These are phyloP conservation scores for Fusarium virguliforme DNA, from an alignment of 2,329 filamentous ascomycete genomes.

Conservation along the genomic window DNA sequence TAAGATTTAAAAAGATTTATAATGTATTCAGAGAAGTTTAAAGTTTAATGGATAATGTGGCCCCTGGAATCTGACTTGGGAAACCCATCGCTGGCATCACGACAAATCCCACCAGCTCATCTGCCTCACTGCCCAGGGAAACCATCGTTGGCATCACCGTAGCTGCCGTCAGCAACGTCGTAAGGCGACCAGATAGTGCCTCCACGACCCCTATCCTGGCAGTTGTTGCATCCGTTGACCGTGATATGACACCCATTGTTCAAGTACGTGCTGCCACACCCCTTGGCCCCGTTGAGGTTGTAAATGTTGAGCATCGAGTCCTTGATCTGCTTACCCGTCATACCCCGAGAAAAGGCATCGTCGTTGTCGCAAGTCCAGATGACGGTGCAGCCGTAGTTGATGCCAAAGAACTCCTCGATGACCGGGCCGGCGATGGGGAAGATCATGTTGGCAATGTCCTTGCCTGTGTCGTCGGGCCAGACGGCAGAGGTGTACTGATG, in stretches of 20 bases:
- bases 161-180: conserved; percentile 8
- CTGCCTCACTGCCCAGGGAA: conserved; percentile 10
- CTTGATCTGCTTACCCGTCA: conserved; percentile 35
- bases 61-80: no score
- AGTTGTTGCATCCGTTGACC: conserved; percentile 32
- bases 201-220: conserved; percentile 11
- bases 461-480: conserved; percentile 17
- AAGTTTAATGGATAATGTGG: no score
- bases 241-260: conserved; percentile 24
- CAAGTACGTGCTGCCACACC: conserved; percentile 24
- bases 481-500: conserved; percentile 27
- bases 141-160: conserved; percentile 24
- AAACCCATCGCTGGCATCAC: no score
- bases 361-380: conserved; percentile 29
- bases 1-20: no score
- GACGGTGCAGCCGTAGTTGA: conserved; percentile 29
- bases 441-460: conserved; percentile 20
- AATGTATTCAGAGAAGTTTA: no score
- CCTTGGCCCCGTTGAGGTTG: conserved; percentile 28
- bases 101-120: no score
- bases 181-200: conserved; percentile 20
- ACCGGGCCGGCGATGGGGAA: conserved; percentile 17
- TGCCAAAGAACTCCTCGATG: conserved; percentile 21
- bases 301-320: conserved; percentile 29
- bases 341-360: conserved; percentile 20